Conservation (phyloP, 345 rosid genomes). For the Eucalyptus cloeziana region DNA sequence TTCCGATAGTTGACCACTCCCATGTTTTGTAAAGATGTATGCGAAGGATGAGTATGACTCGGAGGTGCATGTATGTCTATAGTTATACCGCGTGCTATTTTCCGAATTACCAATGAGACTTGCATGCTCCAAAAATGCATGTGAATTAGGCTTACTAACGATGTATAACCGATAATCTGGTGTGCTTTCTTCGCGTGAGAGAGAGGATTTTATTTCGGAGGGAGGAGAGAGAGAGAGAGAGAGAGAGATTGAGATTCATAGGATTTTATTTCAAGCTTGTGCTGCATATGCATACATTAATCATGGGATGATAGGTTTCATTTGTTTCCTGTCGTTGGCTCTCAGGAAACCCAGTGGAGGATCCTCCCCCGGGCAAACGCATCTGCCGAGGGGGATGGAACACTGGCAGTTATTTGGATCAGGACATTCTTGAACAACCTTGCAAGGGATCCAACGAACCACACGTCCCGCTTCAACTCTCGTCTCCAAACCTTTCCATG, state of each 20-base stretch:
- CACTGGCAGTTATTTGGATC: background rate
- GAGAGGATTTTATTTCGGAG: no score
- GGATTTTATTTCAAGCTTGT: no score
- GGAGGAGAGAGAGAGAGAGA: background rate
- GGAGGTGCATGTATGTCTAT: background rate
- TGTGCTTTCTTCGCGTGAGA: background rate
- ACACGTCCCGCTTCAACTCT: background rate
- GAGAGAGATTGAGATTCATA: no score
- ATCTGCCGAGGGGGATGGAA: background rate
- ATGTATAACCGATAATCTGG: no score
- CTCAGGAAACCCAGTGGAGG: background rate
- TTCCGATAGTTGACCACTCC: background rate
- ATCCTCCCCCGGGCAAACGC: background rate
- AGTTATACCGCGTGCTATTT: no score
- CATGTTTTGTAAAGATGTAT: no score
- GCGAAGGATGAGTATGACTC: background rate
- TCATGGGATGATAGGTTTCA: no score
- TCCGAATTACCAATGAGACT: background rate
- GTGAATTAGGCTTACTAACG: background rate
- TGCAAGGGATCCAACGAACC: background rate
- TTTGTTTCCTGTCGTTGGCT: no score
- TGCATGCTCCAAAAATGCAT: background rate
- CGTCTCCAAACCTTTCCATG: background rate
- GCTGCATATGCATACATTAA: no score
- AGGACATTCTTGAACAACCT: background rate